Evolutionary conservation across 2,329 filamentous ascomycete genomes (phyloP).

Genomic region (Microdochium paspali): DNA sequence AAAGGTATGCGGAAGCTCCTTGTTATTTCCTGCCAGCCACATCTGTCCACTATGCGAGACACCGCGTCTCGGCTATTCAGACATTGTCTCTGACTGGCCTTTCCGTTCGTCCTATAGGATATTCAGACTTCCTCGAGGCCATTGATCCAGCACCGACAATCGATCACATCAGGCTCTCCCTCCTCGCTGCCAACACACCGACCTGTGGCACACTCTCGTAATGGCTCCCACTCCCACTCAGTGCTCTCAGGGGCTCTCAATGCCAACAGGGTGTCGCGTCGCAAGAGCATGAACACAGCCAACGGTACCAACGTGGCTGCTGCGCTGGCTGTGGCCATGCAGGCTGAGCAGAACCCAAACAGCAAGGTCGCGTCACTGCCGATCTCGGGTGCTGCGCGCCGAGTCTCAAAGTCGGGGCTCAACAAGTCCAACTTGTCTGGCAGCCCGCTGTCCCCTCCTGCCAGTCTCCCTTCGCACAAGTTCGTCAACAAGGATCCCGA

Average conservation of each 20-base stretch:
- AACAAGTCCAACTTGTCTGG: conserved; percentile 41
- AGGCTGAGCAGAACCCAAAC: conserved; percentile 49
- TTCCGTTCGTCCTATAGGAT: conserved; percentile 34
- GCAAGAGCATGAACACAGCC: conserved; percentile 78
- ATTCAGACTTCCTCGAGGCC: conserved; percentile 58
- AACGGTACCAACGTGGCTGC: conserved; percentile 65
- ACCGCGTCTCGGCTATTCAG: conserved; percentile 8
- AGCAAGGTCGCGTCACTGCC: conserved; percentile 45
- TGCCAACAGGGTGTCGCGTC: conserved; percentile 72
- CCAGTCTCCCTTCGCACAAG: conserved; percentile 55
- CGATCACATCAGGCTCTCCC: conserved; percentile 46
- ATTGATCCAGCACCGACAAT: conserved; percentile 52
- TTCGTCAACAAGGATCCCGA: conserved; percentile 40
- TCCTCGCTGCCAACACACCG: conserved; percentile 50
- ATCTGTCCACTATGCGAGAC: conserved; percentile 7
- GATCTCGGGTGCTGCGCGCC: conserved; percentile 49
- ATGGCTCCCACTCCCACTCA: conserved; percentile 72
- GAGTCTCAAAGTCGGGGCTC: conserved; percentile 57
- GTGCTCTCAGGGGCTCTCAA: conserved; percentile 70
- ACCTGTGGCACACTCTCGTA: conserved; percentile 55
- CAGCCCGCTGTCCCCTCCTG: conserved; percentile 55
- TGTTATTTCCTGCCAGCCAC: conserved; percentile 14
- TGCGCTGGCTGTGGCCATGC: conserved; percentile 51
- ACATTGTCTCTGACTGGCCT: conserved; percentile 25
- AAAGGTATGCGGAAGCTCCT: conserved; percentile 37